Conservation (phyloP, 441 rosid genomes). For the Hura crepitans region DNA sequence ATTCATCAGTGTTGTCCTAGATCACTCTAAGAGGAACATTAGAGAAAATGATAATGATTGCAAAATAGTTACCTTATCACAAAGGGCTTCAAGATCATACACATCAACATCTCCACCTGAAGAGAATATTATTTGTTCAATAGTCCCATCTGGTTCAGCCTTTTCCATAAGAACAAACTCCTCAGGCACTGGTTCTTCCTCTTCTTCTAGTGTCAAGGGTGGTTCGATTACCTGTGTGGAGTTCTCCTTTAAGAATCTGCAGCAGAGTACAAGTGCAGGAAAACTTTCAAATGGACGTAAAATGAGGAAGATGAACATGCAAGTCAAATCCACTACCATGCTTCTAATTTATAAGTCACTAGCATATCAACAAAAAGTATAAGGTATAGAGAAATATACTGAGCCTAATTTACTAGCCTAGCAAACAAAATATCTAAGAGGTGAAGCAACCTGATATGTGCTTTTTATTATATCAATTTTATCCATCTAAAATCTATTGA, state of each 20-base stretch:
- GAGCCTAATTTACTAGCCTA: not conserved
- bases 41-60: not conserved
- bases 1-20: not conserved
- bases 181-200: slow-evolving; percentile 57
- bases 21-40: not conserved
- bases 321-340: not conserved
- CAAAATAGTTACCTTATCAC: slow-evolving; percentile 62
- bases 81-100: slow-evolving; percentile 81
- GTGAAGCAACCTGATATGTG: not conserved
- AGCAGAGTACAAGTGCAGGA: slow-evolving; percentile 6
- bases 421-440: not conserved
- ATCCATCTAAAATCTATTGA: not conserved
- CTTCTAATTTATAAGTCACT: not conserved
- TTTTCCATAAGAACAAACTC: slow-evolving; percentile 76
- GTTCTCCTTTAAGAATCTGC: slow-evolving; percentile 58
- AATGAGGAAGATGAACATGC: not conserved
- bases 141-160: slow-evolving; percentile 52
- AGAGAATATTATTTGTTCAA: slow-evolving; percentile 79
- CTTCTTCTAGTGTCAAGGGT: slow-evolving; percentile 47
- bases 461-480: not conserved
- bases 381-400: not conserved
- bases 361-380: not conserved
- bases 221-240: slow-evolving; percentile 68
- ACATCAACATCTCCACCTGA: slow-evolving; percentile 87
- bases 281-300: slow-evolving; percentile 7